Percentiles rank a stretch among this genome's conserved stretches.
These are phyloP conservation scores for Stentor coeruleus DNA, from an alignment of 73 alveolate species.

Conservation along the genomic window DNA sequence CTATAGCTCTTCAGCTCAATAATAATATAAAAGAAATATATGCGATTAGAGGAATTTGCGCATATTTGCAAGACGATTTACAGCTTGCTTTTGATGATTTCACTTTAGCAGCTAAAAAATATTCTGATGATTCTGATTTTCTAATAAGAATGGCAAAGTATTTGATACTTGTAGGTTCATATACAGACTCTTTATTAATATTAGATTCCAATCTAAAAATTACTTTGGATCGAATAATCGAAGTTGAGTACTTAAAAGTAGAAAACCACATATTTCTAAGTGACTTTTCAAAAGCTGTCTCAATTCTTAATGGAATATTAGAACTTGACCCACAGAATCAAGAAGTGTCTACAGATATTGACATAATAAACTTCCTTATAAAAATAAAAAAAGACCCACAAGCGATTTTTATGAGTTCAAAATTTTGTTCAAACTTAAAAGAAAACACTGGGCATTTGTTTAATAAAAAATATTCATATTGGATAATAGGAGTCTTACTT, in stretches of 20 bases:
- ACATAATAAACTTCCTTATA: background rate
- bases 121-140: background rate
- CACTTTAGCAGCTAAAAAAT: background rate
- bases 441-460: background rate
- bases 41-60: conserved; percentile 34
- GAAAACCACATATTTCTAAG: background rate
- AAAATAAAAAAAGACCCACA: background rate
- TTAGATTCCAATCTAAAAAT: no score
- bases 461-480: background rate
- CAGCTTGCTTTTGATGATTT: conserved; percentile 37
- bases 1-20: conserved; percentile 29
- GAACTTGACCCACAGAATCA: background rate
- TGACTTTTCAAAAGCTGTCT: background rate
- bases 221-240: background rate
- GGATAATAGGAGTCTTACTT: conserved; percentile 1
- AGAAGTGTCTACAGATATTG: background rate
- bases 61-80: conserved; percentile 28
- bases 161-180: background rate
- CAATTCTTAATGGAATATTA: background rate
- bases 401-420: background rate
- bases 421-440: background rate
- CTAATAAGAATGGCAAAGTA: background rate
- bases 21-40: conserved; percentile 14
- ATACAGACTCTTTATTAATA: background rate
- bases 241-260: background rate